Percentiles rank a stretch among this genome's conserved stretches.
phyloP scores from a whole-genome alignment of 345 rosid species.

The Acer yangbiense region DNA sequence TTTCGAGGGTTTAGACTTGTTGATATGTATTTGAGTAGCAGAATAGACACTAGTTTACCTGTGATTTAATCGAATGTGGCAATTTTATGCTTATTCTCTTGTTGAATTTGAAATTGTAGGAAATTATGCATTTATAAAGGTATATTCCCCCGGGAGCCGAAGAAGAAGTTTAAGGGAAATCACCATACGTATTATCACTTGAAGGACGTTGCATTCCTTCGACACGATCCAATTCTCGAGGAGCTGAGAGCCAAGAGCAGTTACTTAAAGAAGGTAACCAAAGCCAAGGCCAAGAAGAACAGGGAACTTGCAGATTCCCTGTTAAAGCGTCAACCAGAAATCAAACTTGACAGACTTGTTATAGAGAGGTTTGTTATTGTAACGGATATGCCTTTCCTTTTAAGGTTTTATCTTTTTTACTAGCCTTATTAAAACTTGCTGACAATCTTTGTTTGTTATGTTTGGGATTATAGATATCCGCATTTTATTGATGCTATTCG shows the following conservation, averaged over 20 bases:
- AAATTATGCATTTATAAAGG: slow-evolving; percentile 83
- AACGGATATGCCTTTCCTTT: neutral
- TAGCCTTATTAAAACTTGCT: neutral
- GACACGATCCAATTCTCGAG: slow-evolving; percentile 86
- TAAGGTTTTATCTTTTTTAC: neutral
- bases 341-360: slow-evolving; percentile 68
- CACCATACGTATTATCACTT: slow-evolving; percentile 94
- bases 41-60: too few relatives aligned
- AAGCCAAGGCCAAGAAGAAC: slow-evolving; percentile 82
- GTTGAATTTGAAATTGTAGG: slow-evolving; percentile 40
- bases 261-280: slow-evolving; percentile 68
- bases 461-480: slow-evolving; percentile 64
- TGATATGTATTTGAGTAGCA: neutral
- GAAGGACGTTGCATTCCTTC: slow-evolving; percentile 83
- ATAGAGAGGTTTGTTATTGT: slow-evolving; percentile 65
- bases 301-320: slow-evolving; percentile 69
- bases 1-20: neutral
- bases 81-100: neutral
- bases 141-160: slow-evolving; percentile 87
- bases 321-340: slow-evolving; percentile 67
- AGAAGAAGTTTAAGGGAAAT: slow-evolving; percentile 92
- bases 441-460: slow-evolving; percentile 15
- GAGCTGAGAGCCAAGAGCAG: slow-evolving; percentile 78
- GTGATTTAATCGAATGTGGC: neutral
- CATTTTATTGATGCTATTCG: slow-evolving; percentile 84